Evolutionary conservation across 495 filamentous ascomycete species (phyloP).

Genomic region (Penicillium desertorum): DNA sequence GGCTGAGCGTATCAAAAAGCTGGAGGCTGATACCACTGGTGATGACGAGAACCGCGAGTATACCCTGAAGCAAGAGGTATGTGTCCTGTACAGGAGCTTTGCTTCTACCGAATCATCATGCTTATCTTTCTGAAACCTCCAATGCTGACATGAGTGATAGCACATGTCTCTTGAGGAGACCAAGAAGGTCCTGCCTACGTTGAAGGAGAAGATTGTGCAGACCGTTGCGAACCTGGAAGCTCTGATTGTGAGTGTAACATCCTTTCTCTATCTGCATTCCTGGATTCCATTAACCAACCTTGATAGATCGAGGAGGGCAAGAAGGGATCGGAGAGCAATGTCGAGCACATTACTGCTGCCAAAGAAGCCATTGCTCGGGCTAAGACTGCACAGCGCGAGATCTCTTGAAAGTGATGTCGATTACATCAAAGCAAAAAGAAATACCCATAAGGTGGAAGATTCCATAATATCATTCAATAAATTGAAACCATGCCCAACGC

Average conservation of each 20-base stretch:
- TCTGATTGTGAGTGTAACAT: constrained; percentile 51
- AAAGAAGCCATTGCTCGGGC: constrained; percentile 63
- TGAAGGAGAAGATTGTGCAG: constrained; percentile 63
- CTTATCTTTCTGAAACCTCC: background rate
- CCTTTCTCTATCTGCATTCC: constrained; percentile 17
- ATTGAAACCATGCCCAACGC: constrained; percentile 32
- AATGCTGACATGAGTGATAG: constrained; percentile 45
- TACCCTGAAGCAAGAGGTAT: constrained; percentile 80
- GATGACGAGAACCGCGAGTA: constrained; percentile 69
- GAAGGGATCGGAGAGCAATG: constrained; percentile 50
- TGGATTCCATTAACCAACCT: constrained; percentile 6
- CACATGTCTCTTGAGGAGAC: constrained; percentile 77
- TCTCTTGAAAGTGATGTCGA: constrained; percentile 29
- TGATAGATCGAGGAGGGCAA: constrained; percentile 44
- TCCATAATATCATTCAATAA: constrained; percentile 15
- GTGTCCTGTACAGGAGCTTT: background rate
- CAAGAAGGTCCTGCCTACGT: constrained; percentile 67
- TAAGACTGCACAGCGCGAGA: constrained; percentile 47
- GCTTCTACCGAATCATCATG: background rate
- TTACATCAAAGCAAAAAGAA: constrained; percentile 14
- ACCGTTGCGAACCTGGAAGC: constrained; percentile 69
- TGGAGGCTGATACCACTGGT: constrained; percentile 47
- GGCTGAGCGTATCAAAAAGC: constrained; percentile 65
- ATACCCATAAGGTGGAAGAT: constrained; percentile 15
- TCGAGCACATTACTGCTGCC: constrained; percentile 53